Base-by-base conservation (phyloP, 257 asterid genomes). In the Salvia hispanica region DNA sequence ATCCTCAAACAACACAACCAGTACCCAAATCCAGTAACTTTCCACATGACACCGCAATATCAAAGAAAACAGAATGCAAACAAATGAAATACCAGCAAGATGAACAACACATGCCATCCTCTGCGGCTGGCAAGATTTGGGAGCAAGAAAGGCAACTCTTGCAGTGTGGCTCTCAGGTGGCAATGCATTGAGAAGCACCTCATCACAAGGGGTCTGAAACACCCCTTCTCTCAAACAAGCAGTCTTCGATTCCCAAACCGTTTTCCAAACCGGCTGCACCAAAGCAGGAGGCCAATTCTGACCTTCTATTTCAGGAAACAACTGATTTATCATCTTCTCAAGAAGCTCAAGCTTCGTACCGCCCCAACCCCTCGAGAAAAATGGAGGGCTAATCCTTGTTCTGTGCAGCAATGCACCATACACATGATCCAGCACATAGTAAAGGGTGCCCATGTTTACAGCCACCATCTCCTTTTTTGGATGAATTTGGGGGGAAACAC, bases 301-400 rank as follows among this genome's bases (percentile, higher is more conserved):
- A 8, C 88, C 88, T 74, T 86, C 95, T 13, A 86, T 51, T 67
- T 78, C 80, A 15, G 95, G 97, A 74, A 86, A 90, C 70, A 91
- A 73, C 65, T 86, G 90, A 7, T 81, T 93, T 40, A 86, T 84
- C 92, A 85, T 79, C 62, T 83, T 86, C 72, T 93, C 97, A 67
- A 90, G 42, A 72, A 88, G 95, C 72, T 74, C 97, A 75, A 93
- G 99, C 89, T 88, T 80, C 36, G 80, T 58, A 8, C 99, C 99
- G n/a, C 99, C 99, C 99, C 97, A 93, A 6, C 97, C 99, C 75
- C 88, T 72, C 0, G 95, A 88, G 56, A 90, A 90, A 71, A 90
- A 93, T 12, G 80, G 97, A 3, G 97, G 90, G 82, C 86, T 88
- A 42, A 93, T 56, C 79, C 81, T 88, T 6, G 96, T 88, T 78